Conservation (phyloP, 2,329 filamentous ascomycete genomes). For the Aureobasidium sp. region DNA sequence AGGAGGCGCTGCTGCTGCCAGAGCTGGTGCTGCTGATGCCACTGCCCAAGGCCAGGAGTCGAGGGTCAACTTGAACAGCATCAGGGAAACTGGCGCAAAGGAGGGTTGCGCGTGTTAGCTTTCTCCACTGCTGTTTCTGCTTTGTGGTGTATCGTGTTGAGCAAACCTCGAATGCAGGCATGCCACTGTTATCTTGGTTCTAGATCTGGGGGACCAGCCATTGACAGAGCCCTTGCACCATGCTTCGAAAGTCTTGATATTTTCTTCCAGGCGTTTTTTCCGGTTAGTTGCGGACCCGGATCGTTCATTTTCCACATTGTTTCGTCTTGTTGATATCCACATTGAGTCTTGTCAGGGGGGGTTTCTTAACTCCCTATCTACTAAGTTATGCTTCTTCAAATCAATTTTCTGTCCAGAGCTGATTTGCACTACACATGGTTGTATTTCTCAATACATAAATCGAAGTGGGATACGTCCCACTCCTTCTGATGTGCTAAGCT, state of each 20-base stretch:
- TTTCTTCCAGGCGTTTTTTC: background rate
- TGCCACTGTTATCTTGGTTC: background rate
- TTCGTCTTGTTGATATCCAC: conserved; percentile 11
- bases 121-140: background rate
- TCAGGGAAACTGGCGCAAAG: conserved; percentile 66
- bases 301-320: background rate
- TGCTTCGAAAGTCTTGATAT: background rate
- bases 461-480: background rate
- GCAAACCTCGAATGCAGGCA: background rate
- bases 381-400: background rate
- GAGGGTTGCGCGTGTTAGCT: conserved; percentile 80
- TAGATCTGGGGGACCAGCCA: background rate
- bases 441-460: no score
- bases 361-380: background rate
- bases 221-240: background rate
- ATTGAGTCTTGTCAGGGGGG: conserved; percentile 1
- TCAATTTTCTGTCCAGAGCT: background rate
- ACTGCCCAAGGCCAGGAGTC: conserved; percentile 56
- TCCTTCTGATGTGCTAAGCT: no score
- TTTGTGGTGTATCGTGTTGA: background rate
- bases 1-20: conserved; percentile 49
- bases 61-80: conserved; percentile 73
- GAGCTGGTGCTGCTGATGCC: conserved; percentile 40
- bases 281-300: background rate
- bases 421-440: background rate